Base-by-base conservation (phyloP, 768 basidiomycete species). In the Tulasnella sp. region DNA sequence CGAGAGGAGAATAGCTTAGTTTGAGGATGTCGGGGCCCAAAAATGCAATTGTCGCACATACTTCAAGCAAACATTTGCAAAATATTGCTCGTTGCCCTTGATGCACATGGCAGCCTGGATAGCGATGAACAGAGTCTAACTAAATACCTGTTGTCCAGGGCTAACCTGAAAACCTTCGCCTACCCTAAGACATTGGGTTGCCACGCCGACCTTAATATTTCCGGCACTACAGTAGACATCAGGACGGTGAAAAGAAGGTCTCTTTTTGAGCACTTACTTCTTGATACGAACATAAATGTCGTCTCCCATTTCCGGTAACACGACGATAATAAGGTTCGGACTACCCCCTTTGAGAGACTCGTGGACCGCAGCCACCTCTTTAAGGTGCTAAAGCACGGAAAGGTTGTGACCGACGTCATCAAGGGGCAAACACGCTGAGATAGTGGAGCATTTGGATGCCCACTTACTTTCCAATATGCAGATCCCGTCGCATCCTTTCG, bases 271-370 rank as follows among this genome's bases (percentile, higher is more conserved):
- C 72, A 86, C 90, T 78, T 80, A 94, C 92, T 93, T 90, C 83
- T 94, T 94, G 34, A 93, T 87, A 25, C 89, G 88, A 1, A 86
- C 89, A 79, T 94, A 94, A 12, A 93, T 88, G 71, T 94, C 91
- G 49, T 90, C 89, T 0, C 89, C 91, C 25, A 31, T 17, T 77
- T 93, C 90, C 0, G 92, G 93, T 29, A 94, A 84, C 52, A 94
- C 81, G 31, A 89, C 87, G 0, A 93, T 87, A 25, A 93, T 85
- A 2, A 94, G 84, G 7, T 84, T 84, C 0, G 92, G 91, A 0
- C 84, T 82, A 3, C 40, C 81, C 9, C 82, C 82, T 37, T 82
- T 83, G 79, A 84, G 85, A 37, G 82, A 78, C 67, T 81, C 82
- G 77, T 86, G 87, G 31, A 85, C 85, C 0, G 79, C 78, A 15